Evolutionary conservation across 2,329 filamentous ascomycete species (phyloP), one percentile per base, ranked within the genome.

Genomic region (Corynespora cassiicola): DNA sequence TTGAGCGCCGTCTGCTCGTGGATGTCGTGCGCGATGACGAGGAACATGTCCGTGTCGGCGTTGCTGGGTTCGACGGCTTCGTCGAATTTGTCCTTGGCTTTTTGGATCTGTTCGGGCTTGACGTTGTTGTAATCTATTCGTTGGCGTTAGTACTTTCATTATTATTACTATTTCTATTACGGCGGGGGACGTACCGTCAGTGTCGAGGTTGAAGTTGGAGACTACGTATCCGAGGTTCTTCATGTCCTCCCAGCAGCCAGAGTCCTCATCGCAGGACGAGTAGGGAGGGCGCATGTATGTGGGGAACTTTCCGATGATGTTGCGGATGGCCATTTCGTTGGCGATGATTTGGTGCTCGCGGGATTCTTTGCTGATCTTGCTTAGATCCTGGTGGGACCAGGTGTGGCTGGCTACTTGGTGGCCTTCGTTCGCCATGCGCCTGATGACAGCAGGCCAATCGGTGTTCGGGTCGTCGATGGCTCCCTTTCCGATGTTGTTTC

Each of bases 341-440:
- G 75, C 74, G 36, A 72, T 55, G 65, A 80, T 77, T 48, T 72
- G 75, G 31, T 79, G 67, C 32, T 70, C 64, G 42, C 74, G 70
- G 43, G 72, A 63, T 4, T 60, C 56, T 2, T 69, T 56, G 11
- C 70, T 71, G 24, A 78, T 61, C 2, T 58, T 53, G 38, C 66
- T 71, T 14, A 79, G 62, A 46, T 76, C 71, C 32, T 75, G 70
- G 50, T 81, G 77, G 7, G 72, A 74, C 77, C 77, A 80, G 6
- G 77, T 79, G 58, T 80, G 82, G n/a, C 73, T 78, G 43, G 76
- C 82, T 39, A 85, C 69, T 61, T 85, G 82, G 57, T 85, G 82
- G 10, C 79, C 79, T 3, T 78, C 74, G 17, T 56, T 50, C 35
- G 73, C 46, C 74, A 81, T 81, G 34, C 76, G 73, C 58, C 75